Evolutionary conservation across 106 monocot genomes (phyloP).

Genomic region (Acorus calamus): DNA sequence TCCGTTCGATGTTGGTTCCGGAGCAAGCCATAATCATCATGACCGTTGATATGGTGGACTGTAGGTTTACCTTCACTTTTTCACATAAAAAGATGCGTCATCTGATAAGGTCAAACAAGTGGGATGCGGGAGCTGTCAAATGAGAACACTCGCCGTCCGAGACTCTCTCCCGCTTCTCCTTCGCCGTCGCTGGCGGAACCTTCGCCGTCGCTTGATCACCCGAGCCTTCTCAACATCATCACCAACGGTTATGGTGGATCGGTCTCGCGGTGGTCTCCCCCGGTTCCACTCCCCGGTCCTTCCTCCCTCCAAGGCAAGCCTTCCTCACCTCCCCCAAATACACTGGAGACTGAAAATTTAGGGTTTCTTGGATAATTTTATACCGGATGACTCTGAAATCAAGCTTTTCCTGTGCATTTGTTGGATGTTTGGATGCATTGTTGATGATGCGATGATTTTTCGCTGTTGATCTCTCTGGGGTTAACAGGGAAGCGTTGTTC

Average conservation of each 20-base stretch:
- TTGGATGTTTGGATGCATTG: background rate
- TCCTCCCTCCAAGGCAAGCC: conserved; percentile 37
- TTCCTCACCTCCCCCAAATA: background rate
- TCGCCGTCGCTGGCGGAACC: background rate
- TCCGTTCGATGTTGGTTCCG: too few species aligned
- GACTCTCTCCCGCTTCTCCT: conserved; percentile 1
- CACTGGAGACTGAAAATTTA: too few species aligned
- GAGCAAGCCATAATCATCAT: too few species aligned
- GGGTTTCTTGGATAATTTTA: too few species aligned
- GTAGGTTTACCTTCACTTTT: too few species aligned
- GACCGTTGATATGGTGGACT: too few species aligned
- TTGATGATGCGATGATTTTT: background rate
- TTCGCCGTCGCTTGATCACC: background rate
- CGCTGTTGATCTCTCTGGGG: too few species aligned
- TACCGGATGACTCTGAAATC: too few species aligned
- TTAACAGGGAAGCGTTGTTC: conserved; percentile 51
- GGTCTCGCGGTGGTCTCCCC: conserved; percentile 54
- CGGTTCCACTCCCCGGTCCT: conserved; percentile 61
- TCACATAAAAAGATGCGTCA: too few species aligned
- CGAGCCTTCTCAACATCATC: conserved; percentile 13
- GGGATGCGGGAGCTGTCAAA: background rate
- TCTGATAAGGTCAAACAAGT: too few species aligned
- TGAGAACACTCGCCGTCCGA: conserved; percentile 2
- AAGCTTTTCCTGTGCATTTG: background rate
- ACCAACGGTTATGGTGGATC: conserved; percentile 7